A percentile compares a stretch with the other conserved stretches of the same genome.
Evolutionary conservation across 768 basidiomycete species (phyloP).

Genomic region (Favolaschia claudopus): DNA sequence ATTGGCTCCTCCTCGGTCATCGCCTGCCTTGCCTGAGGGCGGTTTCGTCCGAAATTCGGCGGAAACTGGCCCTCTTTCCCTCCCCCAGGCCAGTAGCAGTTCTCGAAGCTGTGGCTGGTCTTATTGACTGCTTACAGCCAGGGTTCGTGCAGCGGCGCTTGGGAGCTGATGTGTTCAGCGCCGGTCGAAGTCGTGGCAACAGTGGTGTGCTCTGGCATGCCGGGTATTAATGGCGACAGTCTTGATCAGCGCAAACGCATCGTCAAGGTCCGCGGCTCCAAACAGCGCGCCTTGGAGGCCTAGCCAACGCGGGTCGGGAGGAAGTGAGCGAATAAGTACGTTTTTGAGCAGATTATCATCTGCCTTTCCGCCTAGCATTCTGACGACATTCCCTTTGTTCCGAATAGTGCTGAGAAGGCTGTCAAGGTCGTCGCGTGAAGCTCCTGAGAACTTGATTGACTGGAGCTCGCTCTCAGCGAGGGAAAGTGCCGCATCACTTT

Average conservation of each 20-base stretch:
- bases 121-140: slow-evolving; percentile 27
- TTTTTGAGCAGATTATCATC: slow-evolving; percentile 11
- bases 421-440: slow-evolving; percentile 3
- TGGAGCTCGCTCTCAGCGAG: slow-evolving; percentile 9
- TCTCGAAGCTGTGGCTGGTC: slow-evolving; percentile 32
- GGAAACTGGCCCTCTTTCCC: slow-evolving; percentile 47
- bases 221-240: background rate
- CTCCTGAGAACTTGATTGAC: background rate
- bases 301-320: background rate
- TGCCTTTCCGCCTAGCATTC: background rate
- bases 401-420: background rate
- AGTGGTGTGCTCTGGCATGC: slow-evolving; percentile 1
- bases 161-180: background rate
- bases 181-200: background rate
- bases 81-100: slow-evolving; percentile 43
- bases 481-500: slow-evolving; percentile 12
- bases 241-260: slow-evolving; percentile 1
- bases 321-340: background rate
- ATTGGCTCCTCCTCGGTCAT: background rate
- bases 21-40: background rate
- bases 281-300: slow-evolving; percentile 7
- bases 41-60: slow-evolving; percentile 18
- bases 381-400: slow-evolving; percentile 1
- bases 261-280: background rate
- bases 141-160: slow-evolving; percentile 23